Evolutionary conservation across 2,329 filamentous ascomycete species (phyloP).

Genomic region (Diaporthe destruens): DNA sequence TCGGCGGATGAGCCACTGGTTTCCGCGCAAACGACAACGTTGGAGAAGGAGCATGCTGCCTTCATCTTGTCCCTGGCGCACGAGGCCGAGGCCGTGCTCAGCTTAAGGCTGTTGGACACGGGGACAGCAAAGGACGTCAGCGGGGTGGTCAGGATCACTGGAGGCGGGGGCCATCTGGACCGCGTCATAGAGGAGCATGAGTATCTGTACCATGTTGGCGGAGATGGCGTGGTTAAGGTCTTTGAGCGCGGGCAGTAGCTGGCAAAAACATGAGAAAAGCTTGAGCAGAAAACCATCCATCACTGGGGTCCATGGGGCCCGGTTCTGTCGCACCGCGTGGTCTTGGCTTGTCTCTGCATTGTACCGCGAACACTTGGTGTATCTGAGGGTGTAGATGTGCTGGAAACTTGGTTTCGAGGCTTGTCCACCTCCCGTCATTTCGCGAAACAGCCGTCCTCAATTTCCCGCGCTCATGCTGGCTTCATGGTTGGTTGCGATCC

Average conservation of each 20-base stretch:
- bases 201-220: slow-evolving; percentile 82
- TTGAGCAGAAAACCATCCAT: slow-evolving; percentile 42
- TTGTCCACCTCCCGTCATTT: slow-evolving; percentile 3
- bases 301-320: not conserved
- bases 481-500: slow-evolving; percentile 36
- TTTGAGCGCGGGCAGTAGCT: slow-evolving; percentile 81
- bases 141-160: slow-evolving; percentile 83
- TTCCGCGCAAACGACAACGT: slow-evolving; percentile 67
- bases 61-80: slow-evolving; percentile 81
- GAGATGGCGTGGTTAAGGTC: slow-evolving; percentile 83
- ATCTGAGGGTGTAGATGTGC: slow-evolving; percentile 3
- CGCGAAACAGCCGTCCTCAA: slow-evolving; percentile 19
- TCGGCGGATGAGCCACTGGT: slow-evolving; percentile 82
- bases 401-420: not conserved
- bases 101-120: slow-evolving; percentile 83
- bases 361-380: not conserved
- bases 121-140: slow-evolving; percentile 92
- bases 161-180: slow-evolving; percentile 57
- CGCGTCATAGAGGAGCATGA: slow-evolving; percentile 71
- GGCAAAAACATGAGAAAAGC: slow-evolving; percentile 35
- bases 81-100: slow-evolving; percentile 77
- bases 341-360: slow-evolving; percentile 31
- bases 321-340: not conserved
- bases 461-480: slow-evolving; percentile 8
- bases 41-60: slow-evolving; percentile 79